A percentile compares a stretch with the other conserved stretches of the same genome.
Conservation (phyloP, 306 rosid species). For the Medicago ruthenica region DNA sequence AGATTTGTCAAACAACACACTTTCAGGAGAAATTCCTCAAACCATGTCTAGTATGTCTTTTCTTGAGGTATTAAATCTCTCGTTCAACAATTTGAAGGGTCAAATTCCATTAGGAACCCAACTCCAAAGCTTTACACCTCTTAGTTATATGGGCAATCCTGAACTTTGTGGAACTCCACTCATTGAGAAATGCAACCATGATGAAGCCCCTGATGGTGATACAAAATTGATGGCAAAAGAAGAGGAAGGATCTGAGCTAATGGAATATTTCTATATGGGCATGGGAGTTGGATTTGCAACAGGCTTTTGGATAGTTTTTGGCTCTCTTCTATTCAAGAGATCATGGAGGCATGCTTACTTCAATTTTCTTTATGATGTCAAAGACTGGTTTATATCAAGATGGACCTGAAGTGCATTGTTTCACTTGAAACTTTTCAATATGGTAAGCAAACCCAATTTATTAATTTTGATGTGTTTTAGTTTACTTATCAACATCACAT, state of each 20-base stretch:
- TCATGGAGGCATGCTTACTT: conserved; percentile 34
- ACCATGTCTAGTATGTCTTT: conserved; percentile 41
- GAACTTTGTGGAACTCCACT: conserved; percentile 38
- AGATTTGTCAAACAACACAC: conserved; percentile 40
- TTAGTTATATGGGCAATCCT: conserved; percentile 37
- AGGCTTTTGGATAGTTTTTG: conserved; percentile 6
- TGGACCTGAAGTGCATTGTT: too few species aligned
- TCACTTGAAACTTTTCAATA: too few species aligned
- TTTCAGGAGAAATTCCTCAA: conserved; percentile 43
- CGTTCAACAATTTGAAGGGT: conserved; percentile 42
- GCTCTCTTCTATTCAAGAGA: neutral
- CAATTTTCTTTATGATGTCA: neutral
- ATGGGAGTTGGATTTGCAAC: conserved; percentile 23
- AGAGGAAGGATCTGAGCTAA: neutral
- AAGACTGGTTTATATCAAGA: neutral
- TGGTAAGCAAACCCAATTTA: too few species aligned
- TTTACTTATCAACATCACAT: too few species aligned
- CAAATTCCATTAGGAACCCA: conserved; percentile 41
- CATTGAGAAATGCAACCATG: neutral
- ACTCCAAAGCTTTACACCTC: conserved; percentile 1
- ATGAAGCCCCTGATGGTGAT: neutral
- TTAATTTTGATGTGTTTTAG: too few species aligned
- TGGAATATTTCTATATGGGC: conserved; percentile 16
- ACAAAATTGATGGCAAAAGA: too few species aligned
- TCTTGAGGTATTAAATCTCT: conserved; percentile 40